Evolutionary conservation across 2,329 filamentous ascomycete species (phyloP), one percentile per base, ranked within the genome.

Genomic region (Ploettnerulaceae sp.): DNA sequence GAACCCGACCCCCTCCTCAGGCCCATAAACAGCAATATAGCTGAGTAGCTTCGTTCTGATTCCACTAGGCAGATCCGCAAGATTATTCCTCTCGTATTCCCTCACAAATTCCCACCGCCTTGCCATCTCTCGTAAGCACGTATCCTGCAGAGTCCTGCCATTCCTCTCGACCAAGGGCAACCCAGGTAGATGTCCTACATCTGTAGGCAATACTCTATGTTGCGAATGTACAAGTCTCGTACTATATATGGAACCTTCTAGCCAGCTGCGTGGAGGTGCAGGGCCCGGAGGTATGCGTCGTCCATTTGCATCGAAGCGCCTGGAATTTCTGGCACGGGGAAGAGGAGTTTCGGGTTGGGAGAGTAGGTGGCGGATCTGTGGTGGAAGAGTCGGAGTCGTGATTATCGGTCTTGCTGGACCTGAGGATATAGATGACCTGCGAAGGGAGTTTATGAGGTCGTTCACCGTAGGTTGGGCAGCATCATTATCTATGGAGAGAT

Each of bases 201-300:
- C 36, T 6, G 56, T 47, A 5, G 62, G 63, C 51, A 62, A 63
- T 17, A 56, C 51, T 11, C 31, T 43, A 26, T 60, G 61, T 26
- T 61, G 43, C 26, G 50, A 34, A 36, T 40, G 39, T 37, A 26
- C 54, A 46, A 43, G 21, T 35, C 39, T 45, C 15, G 49, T 61
- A 7, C 56, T 61, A 51, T 62, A 54, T 45, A 44, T 60, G 2
- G 66, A 67, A 47, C 61, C 56, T 49, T 67, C 54, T 46, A 71
- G 61, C 79, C 79, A 83, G 58, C 76, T 81, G 28, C 69, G 69
- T 2, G 79, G 79, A 17, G 79, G 72, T 20, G 77, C 71, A 17
- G 79, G 79, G 0, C 79, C 79, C 2, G 79, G 70, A 7, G 79
- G 78, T 15, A 73, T 63, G 45, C 76, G 70, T 46, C 72, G 68